Conservation (phyloP, 2,329 filamentous ascomycete genomes). For the Fusarium sacchari region DNA sequence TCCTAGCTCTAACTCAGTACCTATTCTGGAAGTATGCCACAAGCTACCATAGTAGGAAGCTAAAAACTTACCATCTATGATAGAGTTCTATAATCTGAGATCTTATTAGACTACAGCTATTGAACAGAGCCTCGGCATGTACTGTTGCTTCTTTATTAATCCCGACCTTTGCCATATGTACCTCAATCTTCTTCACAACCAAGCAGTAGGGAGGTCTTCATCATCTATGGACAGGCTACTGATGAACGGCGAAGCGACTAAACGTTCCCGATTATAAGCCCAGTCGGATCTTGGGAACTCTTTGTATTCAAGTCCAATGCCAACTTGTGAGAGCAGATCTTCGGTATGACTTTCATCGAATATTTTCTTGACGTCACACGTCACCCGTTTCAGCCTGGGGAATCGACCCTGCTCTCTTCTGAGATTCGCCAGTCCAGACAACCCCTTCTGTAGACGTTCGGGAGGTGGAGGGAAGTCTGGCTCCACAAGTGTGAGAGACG, state of each 20-base stretch:
- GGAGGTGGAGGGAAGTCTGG: background rate
- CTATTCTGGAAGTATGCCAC: background rate
- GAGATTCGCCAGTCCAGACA: slow-evolving; percentile 1
- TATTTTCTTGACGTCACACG: background rate
- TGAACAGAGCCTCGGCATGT: background rate
- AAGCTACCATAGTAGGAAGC: background rate
- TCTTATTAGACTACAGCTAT: background rate
- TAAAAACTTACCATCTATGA: background rate
- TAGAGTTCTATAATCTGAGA: background rate
- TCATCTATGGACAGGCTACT: background rate
- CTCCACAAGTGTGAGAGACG: slow-evolving; percentile 9
- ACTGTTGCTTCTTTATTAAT: background rate
- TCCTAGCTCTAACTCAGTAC: background rate
- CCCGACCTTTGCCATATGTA: background rate
- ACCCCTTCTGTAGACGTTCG: background rate
- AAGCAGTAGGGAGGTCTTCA: background rate
- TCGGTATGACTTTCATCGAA: background rate
- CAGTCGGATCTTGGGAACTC: background rate
- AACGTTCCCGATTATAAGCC: background rate
- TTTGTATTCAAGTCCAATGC: background rate
- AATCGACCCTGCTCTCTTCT: background rate
- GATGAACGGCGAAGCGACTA: background rate
- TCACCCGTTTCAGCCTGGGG: background rate
- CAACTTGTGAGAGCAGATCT: background rate
- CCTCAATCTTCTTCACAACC: background rate